A percentile compares a stretch with the other conserved stretches of the same genome.
These are phyloP conservation scores for Sugiyamaella novakii DNA, from an alignment of 1,139 yeast genomes.

Conservation along the genomic window DNA sequence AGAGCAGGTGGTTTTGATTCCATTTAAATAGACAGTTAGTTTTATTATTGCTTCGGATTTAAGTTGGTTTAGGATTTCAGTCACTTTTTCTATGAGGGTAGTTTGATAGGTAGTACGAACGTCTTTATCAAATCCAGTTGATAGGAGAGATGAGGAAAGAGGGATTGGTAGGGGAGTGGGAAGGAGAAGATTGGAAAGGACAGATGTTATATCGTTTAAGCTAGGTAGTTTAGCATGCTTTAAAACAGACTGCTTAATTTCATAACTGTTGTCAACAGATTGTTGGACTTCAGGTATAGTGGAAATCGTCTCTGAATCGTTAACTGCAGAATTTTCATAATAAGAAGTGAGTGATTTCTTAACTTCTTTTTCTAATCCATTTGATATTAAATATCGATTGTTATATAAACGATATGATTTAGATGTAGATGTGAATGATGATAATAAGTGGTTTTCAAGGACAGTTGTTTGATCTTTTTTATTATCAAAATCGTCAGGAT, in stretches of 20 bases:
- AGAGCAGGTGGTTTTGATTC: slow-evolving; percentile 19
- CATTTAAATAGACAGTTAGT: slow-evolving; percentile 26
- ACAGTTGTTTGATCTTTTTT: slow-evolving; percentile 5
- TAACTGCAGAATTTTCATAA: slow-evolving; percentile 5
- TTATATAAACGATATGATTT: slow-evolving; percentile 7
- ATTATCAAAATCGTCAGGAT: slow-evolving; percentile 6
- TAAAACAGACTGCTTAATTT: slow-evolving; percentile 12
- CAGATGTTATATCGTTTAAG: neutral
- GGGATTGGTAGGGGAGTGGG: slow-evolving; percentile 1
- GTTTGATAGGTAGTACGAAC: slow-evolving; percentile 21
- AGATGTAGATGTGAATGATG: slow-evolving; percentile 1
- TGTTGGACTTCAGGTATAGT: slow-evolving; percentile 8
- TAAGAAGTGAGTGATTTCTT: neutral
- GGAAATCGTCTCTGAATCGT: neutral
- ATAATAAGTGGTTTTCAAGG: slow-evolving; percentile 4
- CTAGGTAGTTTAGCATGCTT: slow-evolving; percentile 9
- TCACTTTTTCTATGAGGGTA: slow-evolving; percentile 17
- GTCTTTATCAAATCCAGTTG: slow-evolving; percentile 18
- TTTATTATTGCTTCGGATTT: slow-evolving; percentile 22
- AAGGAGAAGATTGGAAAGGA: too few species aligned
- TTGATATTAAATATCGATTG: slow-evolving; percentile 13
- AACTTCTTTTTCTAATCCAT: slow-evolving; percentile 10
- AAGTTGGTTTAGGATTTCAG: slow-evolving; percentile 19
- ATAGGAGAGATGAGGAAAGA: neutral
- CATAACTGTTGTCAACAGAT: slow-evolving; percentile 5